Base-by-base conservation (phyloP, 2,329 filamentous ascomycete species). In the Trichoderma arundinaceum region DNA sequence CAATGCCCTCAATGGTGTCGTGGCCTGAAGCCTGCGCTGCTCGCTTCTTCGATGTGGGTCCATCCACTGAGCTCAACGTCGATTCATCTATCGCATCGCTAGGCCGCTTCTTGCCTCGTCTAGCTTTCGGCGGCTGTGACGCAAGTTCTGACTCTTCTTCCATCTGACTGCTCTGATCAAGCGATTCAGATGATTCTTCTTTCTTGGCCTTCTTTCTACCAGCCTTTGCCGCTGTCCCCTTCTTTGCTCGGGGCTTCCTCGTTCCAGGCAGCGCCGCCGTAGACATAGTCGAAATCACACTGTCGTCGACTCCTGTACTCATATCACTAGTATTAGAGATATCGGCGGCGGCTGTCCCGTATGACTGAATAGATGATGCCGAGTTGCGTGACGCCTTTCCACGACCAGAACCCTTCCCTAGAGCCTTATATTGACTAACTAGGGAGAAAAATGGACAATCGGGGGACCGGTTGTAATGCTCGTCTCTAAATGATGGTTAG, bases 401-500 rank as follows among this genome's bases (percentile, higher is more conserved):
- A 79, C 73, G 83, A 56, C 76, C 75, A 10, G 83, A 76, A 69
- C 86, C 84, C 78, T 90, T 90, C 33, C 84, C 80, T 39, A 79
- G 72, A 35, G 79, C 75, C 70, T 80, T 83, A 72, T 86, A 79
- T 71, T 84, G 83, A 72, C 82, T 86, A 32, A 85, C 83, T 33
- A 96, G 85, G 1, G 82, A 78, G 74, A 98, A 98, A 80, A 96
- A 98, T 13, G 88, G 83, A 74, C 95, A 99, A 28, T 90, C 83
- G 0, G 92, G 87, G 1, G 90, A 90, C 71, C 95, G 88, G 63
- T 86, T 88, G 72, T 89, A 88, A 75, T 99, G 95, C 75, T 99
- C 95, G 68, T 96, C 89, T 74, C 91, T 94, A 66, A 35, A 52
- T 15, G 9, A n/a, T 10, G 17, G 17, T 53, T 8, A 44, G 57